Conservation (phyloP, 73 alveolate species). For the Symbiodinium natans region DNA sequence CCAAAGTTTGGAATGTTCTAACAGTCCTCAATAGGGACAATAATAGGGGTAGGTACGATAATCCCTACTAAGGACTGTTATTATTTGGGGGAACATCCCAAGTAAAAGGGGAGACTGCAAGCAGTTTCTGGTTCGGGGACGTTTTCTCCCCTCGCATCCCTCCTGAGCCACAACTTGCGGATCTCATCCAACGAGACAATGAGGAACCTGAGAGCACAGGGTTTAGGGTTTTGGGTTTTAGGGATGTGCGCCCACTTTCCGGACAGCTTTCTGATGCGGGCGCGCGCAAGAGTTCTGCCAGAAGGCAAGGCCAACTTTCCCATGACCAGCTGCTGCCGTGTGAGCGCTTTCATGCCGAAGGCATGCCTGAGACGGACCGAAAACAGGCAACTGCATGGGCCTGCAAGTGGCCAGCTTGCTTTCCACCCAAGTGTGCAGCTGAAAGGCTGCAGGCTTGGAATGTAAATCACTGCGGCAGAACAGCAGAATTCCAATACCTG, state of each 20-base stretch:
- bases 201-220: not conserved
- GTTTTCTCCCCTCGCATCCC: too few species aligned
- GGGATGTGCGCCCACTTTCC: too few species aligned
- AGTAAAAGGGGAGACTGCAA: too few species aligned
- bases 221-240: too few species aligned
- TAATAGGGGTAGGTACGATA: too few species aligned
- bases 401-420: not conserved
- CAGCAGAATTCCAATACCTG: constrained; percentile 48
- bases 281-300: constrained; percentile 12
- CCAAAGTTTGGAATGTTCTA: too few species aligned
- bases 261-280: too few species aligned
- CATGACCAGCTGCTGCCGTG: constrained; percentile 16
- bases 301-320: constrained; percentile 35
- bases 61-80: too few species aligned
- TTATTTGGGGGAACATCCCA: too few species aligned
- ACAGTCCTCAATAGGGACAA: too few species aligned
- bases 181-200: constrained; percentile 21
- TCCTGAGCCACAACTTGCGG: constrained; percentile 36
- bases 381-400: not conserved
- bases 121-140: too few species aligned
- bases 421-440: not conserved
- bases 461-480: constrained; percentile 22
- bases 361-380: constrained; percentile 23
- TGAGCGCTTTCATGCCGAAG: constrained; percentile 39
- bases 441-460: constrained; percentile 11